Evolutionary conservation across 768 basidiomycete species (phyloP).

Genomic region (Podaxis pistillaris): DNA sequence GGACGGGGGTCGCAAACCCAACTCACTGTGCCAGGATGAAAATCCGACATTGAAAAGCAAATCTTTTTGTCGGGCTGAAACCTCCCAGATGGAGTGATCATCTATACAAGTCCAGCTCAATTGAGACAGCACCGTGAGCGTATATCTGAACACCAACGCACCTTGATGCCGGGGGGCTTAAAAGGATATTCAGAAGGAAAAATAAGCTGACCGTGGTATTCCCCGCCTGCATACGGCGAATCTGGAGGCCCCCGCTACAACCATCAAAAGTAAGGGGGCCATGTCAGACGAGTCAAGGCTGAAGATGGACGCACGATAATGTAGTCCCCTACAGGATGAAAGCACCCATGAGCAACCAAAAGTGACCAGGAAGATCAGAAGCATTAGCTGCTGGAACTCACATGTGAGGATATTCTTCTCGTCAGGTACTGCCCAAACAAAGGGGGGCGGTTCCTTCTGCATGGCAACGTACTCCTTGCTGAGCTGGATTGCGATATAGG

Average conservation of each 20-base stretch:
- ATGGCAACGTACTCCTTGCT: conserved; percentile 88
- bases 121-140: conserved; percentile 9
- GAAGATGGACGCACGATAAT: conserved; percentile 65
- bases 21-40: conserved; percentile 85
- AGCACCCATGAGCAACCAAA: conserved; percentile 2
- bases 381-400: conserved; percentile 38
- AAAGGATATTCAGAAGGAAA: conserved; percentile 96
- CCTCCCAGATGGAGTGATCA: conserved; percentile 88
- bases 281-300: conserved; percentile 13
- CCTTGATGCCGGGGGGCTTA: conserved; percentile 97
- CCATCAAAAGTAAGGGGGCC: conserved; percentile 5
- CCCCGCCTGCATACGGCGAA: conserved; percentile 86
- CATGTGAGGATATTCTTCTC: conserved; percentile 97
- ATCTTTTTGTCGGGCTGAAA: conserved; percentile 94
- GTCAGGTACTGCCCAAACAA: conserved; percentile 92
- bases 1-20: neutral
- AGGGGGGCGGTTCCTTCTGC: conserved; percentile 93
- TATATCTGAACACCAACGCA: conserved; percentile 29
- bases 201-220: conserved; percentile 89
- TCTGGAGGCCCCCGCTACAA: conserved; percentile 89
- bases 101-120: conserved; percentile 40
- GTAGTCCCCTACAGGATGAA: conserved; percentile 73
- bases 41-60: conserved; percentile 97
- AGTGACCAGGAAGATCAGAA: neutral
- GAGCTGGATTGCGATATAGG: conserved; percentile 42